Evolutionary conservation across 192 early-diverging fungal species (phyloP).

Genomic region (Umbelopsis sp.): DNA sequence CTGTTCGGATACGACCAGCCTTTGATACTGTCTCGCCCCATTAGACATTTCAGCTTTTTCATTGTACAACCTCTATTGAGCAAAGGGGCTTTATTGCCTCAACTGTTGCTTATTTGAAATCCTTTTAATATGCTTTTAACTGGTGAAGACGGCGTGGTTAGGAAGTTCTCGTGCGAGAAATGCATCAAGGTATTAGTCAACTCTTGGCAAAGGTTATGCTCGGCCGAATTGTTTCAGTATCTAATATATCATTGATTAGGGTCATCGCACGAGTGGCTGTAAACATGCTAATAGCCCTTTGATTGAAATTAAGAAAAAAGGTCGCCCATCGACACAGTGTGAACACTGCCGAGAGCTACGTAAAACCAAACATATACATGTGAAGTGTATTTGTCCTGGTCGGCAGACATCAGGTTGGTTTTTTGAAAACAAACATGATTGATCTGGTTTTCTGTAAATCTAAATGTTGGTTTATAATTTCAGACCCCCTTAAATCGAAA

Average conservation of each 20-base stretch:
- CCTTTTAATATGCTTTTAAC: conserved; percentile 24
- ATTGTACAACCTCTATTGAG: not conserved
- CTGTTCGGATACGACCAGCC: not conserved
- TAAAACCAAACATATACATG: conserved; percentile 64
- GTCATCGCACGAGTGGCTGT: conserved; percentile 42
- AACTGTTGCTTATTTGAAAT: conserved; percentile 3
- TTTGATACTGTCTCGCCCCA: not conserved
- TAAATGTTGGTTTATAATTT: not conserved
- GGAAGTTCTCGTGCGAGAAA: conserved; percentile 39
- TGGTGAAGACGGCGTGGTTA: conserved; percentile 32
- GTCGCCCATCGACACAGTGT: conserved; percentile 72
- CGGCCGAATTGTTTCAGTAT: not conserved
- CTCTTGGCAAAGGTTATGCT: not conserved
- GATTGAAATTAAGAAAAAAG: conserved; percentile 66
- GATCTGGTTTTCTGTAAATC: not conserved
- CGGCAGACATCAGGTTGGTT: not conserved
- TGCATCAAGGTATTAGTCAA: conserved; percentile 36
- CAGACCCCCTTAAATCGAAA: not conserved
- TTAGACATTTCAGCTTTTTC: not conserved
- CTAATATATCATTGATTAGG: conserved; percentile 14
- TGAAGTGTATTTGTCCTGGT: conserved; percentile 61
- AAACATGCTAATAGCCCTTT: conserved; percentile 56
- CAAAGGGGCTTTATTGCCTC: conserved; percentile 20
- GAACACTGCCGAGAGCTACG: conserved; percentile 64
- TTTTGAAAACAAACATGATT: not conserved